Base-by-base conservation (phyloP, 805 yeast species). In the Spathaspora sp. region DNA sequence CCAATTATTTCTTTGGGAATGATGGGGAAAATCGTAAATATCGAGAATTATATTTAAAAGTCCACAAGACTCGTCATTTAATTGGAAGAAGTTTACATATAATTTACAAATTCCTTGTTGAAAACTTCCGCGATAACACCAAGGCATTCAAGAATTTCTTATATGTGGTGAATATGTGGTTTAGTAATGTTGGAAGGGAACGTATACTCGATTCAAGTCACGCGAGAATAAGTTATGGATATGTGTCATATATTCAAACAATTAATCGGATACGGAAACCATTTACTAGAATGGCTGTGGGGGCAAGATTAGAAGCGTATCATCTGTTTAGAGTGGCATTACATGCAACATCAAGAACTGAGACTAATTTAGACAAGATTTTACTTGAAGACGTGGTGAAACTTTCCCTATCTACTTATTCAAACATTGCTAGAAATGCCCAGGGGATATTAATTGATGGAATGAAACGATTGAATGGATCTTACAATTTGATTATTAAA, bases 171-270 rank as follows among this genome's bases (percentile, higher is more conserved):
- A 82, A 86, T 55, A 81, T 86, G 6, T 94, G 96, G 89, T 85
- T 86, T 58, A 75, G 86, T 23, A 94, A 90, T 61, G 86, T 86
- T 23, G 96, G 96, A 1, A 77, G 81, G 50, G 96, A 89, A 57
- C 71, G 86, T 11, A 66, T 85, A 0, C 77, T 84, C 47, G 83
- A 78, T 42, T 70, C 78, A 3, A 80, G 83, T 52, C 85, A 82
- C 44, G 79, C 84, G 5, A 70, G 72, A 38, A 72, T 85, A 32
- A 81, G 81, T 46, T 80, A 83, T 52, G 73, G 77, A 0, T 83
- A 79, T 60, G 73, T 86, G 49, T 79, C 79, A 44, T 77, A 78
- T 39, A 72, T 83, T 9, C 92, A 87, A 60, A 73, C 80, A n/a
- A 69, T 88, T 4, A 79, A 86, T 5, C 83, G 87, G 44, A 65